These are phyloP conservation scores for Thinopyrum elongatum DNA, from an alignment of 176 grass and related monocot species.

Conservation along the genomic window DNA sequence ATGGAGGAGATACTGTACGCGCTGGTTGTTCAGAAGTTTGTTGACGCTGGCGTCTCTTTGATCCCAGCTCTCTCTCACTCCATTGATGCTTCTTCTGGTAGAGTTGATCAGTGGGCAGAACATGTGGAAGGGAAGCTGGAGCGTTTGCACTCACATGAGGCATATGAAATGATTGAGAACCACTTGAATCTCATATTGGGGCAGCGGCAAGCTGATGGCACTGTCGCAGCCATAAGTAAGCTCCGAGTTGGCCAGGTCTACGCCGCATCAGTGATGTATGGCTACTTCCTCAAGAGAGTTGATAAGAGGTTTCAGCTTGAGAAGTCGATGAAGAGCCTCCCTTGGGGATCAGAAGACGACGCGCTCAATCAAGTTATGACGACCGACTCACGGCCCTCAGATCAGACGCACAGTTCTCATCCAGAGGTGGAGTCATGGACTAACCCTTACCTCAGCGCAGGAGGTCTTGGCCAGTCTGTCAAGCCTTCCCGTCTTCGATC, in stretches of 20 bases:
- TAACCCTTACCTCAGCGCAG: constrained; percentile 31
- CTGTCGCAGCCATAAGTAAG: constrained; percentile 87
- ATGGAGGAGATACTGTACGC: constrained; percentile 95
- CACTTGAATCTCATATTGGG: constrained; percentile 89
- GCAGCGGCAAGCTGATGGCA: constrained; percentile 56
- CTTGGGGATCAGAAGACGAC: constrained; percentile 59
- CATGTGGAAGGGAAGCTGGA: constrained; percentile 64
- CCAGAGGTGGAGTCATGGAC: constrained; percentile 64
- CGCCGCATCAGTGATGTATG: constrained; percentile 97
- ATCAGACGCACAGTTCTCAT: constrained; percentile 38
- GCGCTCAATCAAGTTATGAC: constrained; percentile 58
- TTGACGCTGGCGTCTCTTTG: constrained; percentile 82
- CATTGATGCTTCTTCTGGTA: constrained; percentile 58
- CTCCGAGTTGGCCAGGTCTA: constrained; percentile 94
- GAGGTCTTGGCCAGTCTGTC: constrained; percentile 47
- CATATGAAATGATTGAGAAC: constrained; percentile 98
- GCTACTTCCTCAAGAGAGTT: constrained; percentile 94
- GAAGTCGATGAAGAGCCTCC: constrained; percentile 86
- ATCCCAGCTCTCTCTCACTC: constrained; percentile 59
- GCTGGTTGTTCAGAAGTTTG: constrained; percentile 92
- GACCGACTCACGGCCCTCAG: constrained; percentile 39
- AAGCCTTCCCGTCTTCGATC: constrained; percentile 81
- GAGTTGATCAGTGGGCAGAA: constrained; percentile 54
- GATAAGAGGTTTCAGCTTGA: constrained; percentile 96
- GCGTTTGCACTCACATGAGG: constrained; percentile 66